These are phyloP conservation scores for Fusarium succisae DNA, from an alignment of 2,329 filamentous ascomycete genomes.

Conservation along the genomic window DNA sequence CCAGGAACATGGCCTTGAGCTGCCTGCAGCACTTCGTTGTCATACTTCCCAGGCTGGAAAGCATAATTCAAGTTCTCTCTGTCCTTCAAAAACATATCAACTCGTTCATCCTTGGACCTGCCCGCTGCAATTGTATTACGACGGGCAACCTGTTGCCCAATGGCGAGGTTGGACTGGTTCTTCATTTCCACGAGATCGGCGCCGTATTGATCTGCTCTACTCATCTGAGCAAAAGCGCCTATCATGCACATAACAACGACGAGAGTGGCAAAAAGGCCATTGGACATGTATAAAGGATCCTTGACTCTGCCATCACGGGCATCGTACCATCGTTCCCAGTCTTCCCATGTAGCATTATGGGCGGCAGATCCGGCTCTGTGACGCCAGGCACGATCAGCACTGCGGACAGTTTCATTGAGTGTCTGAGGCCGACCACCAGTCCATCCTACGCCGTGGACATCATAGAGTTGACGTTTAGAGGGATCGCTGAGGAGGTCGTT, in stretches of 20 bases:
- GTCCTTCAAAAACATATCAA: constrained; percentile 80
- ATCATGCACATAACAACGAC: constrained; percentile 74
- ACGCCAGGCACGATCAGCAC: constrained; percentile 60
- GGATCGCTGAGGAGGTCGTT: constrained; percentile 89
- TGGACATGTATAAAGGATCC: constrained; percentile 75
- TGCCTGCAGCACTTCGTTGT: constrained; percentile 27
- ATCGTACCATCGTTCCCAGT: constrained; percentile 87
- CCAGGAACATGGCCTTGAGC: not conserved
- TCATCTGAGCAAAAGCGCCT: constrained; percentile 77
- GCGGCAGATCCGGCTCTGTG: constrained; percentile 58
- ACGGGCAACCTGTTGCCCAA: constrained; percentile 66
- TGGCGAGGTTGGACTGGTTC: constrained; percentile 71
- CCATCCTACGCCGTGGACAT: constrained; percentile 86
- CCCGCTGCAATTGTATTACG: constrained; percentile 63
- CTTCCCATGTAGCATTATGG: constrained; percentile 94
- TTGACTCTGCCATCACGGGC: constrained; percentile 57
- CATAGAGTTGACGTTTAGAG: constrained; percentile 81
- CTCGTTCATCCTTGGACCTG: constrained; percentile 69
- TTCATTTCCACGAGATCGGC: constrained; percentile 72
- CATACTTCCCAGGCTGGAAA: constrained; percentile 46
- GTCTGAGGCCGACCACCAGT: constrained; percentile 65
- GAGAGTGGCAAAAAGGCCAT: constrained; percentile 77
- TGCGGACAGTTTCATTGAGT: constrained; percentile 48
- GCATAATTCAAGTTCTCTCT: constrained; percentile 63
- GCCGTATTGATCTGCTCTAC: constrained; percentile 71